Evolutionary conservation across 2,329 filamentous ascomycete species (phyloP), one percentile per base, ranked within the genome.

Genomic region (Grosmannia serpens): DNA sequence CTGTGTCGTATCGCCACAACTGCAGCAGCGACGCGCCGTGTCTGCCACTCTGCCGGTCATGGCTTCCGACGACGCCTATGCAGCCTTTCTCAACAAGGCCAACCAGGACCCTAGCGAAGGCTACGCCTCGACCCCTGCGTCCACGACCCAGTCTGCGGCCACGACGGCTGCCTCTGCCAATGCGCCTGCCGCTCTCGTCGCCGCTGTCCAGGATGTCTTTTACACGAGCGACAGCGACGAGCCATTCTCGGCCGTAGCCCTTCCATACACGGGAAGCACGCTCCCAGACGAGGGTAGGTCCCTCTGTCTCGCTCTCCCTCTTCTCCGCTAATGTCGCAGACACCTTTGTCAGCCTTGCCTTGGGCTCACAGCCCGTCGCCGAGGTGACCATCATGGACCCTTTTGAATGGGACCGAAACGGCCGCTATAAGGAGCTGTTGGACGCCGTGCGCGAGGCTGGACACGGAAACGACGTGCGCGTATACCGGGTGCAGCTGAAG

Each of bases 191-290:
- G 71, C 73, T 4, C 76, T 91, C 57, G 71, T 73, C 58, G 70
- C 73, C 47, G 76, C 74, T 9, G 73, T 73, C 57, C 75, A 77
- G 55, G 66, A 86, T 59, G 80, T 77, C 50, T 85, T 86, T 68
- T 95, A 94, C 70, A 71, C 82, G 20, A 94, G 87, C 62, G 91
- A 96, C 60, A 84, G 89, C 33, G 91, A 96, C 69, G 89, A 95
- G 76, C 85, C 87, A 5, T 96, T 95, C 71, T 84, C 88, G 69
- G 83, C 84, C 4, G 88, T 96, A 7, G 83, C 80, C 57, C 70
- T 95, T 64, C 78, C 76, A 63, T 89, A 80, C 73, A 70, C 76
- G 24, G 78, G 74, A 27, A 74, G 73, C 26, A 75, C 76, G 4
- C 67, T 87, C 65, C 82, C 85, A 1, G 77, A 82, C 64, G 84